Conservation (phyloP, 2,329 filamentous ascomycete species). For the Talaromyces sp. region DNA sequence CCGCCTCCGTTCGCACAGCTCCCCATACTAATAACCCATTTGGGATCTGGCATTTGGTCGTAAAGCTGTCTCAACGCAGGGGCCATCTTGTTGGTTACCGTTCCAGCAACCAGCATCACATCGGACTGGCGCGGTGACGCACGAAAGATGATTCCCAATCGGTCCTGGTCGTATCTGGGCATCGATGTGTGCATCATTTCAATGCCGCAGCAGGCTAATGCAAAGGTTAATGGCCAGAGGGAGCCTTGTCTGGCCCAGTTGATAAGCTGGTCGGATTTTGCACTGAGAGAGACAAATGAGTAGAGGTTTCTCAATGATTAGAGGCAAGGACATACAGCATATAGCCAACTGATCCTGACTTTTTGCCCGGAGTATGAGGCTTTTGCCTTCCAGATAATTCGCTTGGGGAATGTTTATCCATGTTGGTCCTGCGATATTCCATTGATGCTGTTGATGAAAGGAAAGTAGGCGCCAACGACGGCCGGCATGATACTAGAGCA, state of each 20-base stretch:
- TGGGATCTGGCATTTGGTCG: conserved; percentile 90
- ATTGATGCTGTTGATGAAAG: background rate
- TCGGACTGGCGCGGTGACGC: conserved; percentile 83
- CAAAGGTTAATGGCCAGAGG: conserved; percentile 85
- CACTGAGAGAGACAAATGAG: conserved; percentile 33
- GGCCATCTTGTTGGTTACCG: conserved; percentile 94
- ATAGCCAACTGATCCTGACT: background rate
- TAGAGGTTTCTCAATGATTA: background rate
- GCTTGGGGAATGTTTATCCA: background rate
- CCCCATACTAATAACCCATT: conserved; percentile 83
- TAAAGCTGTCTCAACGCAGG: conserved; percentile 85
- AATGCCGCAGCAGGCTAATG: conserved; percentile 80
- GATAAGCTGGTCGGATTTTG: conserved; percentile 70
- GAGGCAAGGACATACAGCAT: background rate
- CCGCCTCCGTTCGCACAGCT: conserved; percentile 80
- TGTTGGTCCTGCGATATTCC: background rate
- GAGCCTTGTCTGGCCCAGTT: conserved; percentile 84
- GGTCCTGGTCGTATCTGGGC: conserved; percentile 83
- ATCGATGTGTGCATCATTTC: conserved; percentile 93
- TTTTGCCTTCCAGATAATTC: background rate
- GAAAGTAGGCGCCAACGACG: background rate
- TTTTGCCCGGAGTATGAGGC: background rate
- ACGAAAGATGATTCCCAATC: conserved; percentile 84
- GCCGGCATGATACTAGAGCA: background rate
- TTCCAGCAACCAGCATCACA: conserved; percentile 91